Percentiles rank a stretch among this genome's conserved stretches.
phyloP scores from a whole-genome alignment of 495 filamentous ascomycete genomes.

The Pseudevernia furfuracea region DNA sequence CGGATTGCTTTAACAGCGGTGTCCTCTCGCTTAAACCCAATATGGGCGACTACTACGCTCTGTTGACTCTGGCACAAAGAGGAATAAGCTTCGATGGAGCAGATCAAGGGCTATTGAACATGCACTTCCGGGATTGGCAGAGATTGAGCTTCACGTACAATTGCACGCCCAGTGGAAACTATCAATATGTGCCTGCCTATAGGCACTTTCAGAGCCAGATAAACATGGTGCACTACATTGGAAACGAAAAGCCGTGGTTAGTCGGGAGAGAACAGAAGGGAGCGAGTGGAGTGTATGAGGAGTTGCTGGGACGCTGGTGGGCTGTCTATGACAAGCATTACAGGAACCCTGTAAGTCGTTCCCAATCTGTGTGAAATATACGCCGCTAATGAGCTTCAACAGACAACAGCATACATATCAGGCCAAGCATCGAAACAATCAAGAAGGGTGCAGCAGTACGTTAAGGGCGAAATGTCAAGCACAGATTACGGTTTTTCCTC shows the following conservation, averaged over 20 bases:
- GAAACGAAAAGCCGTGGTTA: conserved; percentile 81
- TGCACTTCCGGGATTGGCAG: conserved; percentile 84
- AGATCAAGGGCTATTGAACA: conserved; percentile 92
- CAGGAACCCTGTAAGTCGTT: conserved; percentile 43
- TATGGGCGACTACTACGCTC: conserved; percentile 75
- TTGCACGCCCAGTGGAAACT: conserved; percentile 86
- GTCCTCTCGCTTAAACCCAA: conserved; percentile 87
- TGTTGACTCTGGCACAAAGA: conserved; percentile 71
- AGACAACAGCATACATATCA: conserved; percentile 10
- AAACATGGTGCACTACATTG: conserved; percentile 88
- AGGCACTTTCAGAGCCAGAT: conserved; percentile 83
- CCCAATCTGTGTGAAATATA: not conserved
- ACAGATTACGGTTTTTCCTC: conserved; percentile 28
- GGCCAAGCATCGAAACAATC: conserved; percentile 6
- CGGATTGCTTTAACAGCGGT: conserved; percentile 95
- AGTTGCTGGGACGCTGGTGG: conserved; percentile 83
- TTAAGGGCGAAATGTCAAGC: conserved; percentile 31
- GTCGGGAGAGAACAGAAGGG: conserved; percentile 54
- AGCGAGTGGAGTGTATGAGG: conserved; percentile 59
- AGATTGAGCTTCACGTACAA: conserved; percentile 93
- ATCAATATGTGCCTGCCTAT: conserved; percentile 93
- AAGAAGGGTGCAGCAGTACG: conserved; percentile 34
- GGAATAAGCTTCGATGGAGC: conserved; percentile 96
- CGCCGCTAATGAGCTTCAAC: not conserved
- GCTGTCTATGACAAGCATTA: conserved; percentile 84